These are phyloP conservation scores for Pythium sp. DNA, from an alignment of 352 stramenopile genomes.

Conservation along the genomic window DNA sequence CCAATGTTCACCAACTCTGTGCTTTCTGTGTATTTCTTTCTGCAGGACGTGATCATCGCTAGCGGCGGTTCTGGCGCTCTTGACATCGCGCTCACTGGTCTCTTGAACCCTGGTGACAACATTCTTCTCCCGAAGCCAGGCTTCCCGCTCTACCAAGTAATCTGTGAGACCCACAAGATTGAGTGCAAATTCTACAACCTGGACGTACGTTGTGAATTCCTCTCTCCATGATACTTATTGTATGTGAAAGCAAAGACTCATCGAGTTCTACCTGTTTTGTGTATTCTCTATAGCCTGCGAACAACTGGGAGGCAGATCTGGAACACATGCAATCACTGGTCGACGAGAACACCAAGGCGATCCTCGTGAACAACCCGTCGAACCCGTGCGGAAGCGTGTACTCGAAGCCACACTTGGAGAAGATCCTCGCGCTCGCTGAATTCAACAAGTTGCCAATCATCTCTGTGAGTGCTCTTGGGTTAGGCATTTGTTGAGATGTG, in stretches of 20 bases:
- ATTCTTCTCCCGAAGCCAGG: conserved; percentile 92
- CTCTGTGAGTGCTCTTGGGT: conserved; percentile 65
- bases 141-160: conserved; percentile 95
- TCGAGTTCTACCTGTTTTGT: background rate
- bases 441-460: conserved; percentile 92
- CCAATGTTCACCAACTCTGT: background rate
- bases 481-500: background rate
- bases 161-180: conserved; percentile 91
- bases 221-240: background rate
- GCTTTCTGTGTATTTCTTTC: background rate
- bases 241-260: background rate
- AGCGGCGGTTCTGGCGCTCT: conserved; percentile 93
- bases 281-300: conserved; percentile 48
- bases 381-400: conserved; percentile 96
- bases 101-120: conserved; percentile 91
- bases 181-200: conserved; percentile 91
- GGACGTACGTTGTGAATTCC: conserved; percentile 24
- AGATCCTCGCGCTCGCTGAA: conserved; percentile 74
- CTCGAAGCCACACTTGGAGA: conserved; percentile 76
- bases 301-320: conserved; percentile 93
- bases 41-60: conserved; percentile 90
- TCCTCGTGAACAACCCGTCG: conserved; percentile 95
- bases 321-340: conserved; percentile 89
- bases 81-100: conserved; percentile 88
- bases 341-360: conserved; percentile 83